These are phyloP conservation scores for Sonneratia alba DNA, from an alignment of 345 rosid species.

Conservation along the genomic window DNA sequence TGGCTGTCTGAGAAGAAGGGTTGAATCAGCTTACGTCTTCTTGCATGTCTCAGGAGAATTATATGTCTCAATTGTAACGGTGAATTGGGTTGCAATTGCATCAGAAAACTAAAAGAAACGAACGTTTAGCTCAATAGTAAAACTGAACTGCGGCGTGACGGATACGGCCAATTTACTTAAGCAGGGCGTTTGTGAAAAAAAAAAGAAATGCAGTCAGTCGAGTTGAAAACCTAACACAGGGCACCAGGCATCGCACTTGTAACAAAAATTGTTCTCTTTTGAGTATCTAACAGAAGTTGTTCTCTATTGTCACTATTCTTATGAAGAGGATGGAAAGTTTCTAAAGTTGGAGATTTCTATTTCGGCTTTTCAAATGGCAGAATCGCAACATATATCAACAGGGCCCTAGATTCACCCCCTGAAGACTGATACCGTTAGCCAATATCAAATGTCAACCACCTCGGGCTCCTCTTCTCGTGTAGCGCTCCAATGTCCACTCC, in stretches of 20 bases:
- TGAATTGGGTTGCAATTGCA: too few relatives aligned
- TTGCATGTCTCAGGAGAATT: background rate
- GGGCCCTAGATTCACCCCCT: background rate
- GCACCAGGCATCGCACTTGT: too few relatives aligned
- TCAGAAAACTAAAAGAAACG: too few relatives aligned
- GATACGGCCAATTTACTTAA: too few relatives aligned
- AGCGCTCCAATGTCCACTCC: slow-evolving; percentile 95
- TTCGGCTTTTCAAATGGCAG: background rate
- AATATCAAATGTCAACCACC: slow-evolving; percentile 47
- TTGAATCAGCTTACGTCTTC: background rate
- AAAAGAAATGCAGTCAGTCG: too few relatives aligned
- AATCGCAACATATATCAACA: background rate
- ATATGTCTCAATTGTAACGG: too few relatives aligned
- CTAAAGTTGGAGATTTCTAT: background rate
- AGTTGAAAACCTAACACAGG: too few relatives aligned
- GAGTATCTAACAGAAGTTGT: too few relatives aligned
- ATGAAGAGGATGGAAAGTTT: background rate
- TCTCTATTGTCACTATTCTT: background rate
- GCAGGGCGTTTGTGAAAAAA: too few relatives aligned
- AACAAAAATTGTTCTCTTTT: too few relatives aligned
- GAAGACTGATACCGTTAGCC: background rate
- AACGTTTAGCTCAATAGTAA: too few relatives aligned
- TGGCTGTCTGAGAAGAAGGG: background rate
- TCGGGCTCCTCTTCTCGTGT: slow-evolving; percentile 98
- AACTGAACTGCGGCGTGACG: too few relatives aligned